phyloP scores from a whole-genome alignment of 2,329 filamentous ascomycete genomes.

The Colletotrichum coccodes region DNA sequence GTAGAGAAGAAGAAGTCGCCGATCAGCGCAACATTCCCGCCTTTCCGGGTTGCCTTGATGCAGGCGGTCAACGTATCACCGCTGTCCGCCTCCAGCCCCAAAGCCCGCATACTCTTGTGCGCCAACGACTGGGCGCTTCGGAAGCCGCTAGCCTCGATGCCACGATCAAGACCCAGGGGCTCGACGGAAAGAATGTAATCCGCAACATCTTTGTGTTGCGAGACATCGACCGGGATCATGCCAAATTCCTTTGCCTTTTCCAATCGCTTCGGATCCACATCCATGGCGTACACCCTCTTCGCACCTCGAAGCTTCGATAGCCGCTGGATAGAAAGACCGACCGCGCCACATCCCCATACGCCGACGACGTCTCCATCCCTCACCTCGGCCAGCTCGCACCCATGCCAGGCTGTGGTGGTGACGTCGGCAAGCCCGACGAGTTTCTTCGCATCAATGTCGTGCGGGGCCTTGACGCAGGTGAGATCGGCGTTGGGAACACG shows the following conservation, averaged over 20 bases:
- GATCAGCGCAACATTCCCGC: conserved; percentile 41
- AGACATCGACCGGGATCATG: conserved; percentile 41
- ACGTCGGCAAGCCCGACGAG: conserved; percentile 44
- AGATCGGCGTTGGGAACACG: conserved; percentile 46
- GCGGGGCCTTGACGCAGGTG: conserved; percentile 40
- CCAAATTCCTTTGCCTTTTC: conserved; percentile 39
- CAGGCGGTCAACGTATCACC: conserved; percentile 40
- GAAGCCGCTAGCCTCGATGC: conserved; percentile 44
- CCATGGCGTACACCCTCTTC: conserved; percentile 44
- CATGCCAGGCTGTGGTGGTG: conserved; percentile 42
- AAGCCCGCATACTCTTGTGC: conserved; percentile 24
- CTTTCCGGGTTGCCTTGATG: conserved; percentile 42
- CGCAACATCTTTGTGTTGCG: conserved; percentile 37
- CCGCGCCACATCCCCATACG: background rate
- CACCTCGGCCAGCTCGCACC: conserved; percentile 43
- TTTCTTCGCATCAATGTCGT: conserved; percentile 39
- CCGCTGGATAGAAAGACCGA: conserved; percentile 39
- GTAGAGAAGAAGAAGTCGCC: conserved; percentile 42
- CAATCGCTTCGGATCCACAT: conserved; percentile 42
- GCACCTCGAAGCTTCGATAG: conserved; percentile 42
- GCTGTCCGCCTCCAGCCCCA: conserved; percentile 40
- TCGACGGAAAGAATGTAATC: conserved; percentile 43
- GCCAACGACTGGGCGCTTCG: conserved; percentile 36
- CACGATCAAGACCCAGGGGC: conserved; percentile 38
- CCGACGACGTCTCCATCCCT: conserved; percentile 36